A percentile compares a stretch with the other conserved stretches of the same genome.
These are phyloP conservation scores for Vigna reflexopilosa DNA, from an alignment of 306 rosid genomes.

Conservation along the genomic window DNA sequence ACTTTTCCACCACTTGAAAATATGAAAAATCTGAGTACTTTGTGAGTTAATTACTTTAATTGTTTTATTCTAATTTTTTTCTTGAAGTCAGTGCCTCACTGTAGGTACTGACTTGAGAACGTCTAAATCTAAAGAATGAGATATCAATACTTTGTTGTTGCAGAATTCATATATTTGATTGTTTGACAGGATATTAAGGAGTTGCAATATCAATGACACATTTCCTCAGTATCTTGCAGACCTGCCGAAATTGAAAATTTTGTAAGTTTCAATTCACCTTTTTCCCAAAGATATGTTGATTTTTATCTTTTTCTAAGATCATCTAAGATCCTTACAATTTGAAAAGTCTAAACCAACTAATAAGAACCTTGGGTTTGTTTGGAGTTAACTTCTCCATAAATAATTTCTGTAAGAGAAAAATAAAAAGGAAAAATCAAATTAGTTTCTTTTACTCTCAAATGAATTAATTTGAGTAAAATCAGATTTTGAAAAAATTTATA, in stretches of 20 bases:
- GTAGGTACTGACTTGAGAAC: slow-evolving; percentile 2
- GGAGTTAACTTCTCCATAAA: too few species aligned
- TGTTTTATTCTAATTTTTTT: neutral
- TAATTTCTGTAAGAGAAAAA: too few species aligned
- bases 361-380: neutral
- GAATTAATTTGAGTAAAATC: too few species aligned
- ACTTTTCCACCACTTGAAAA: slow-evolving; percentile 53
- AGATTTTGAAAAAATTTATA: too few species aligned
- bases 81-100: neutral
- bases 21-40: slow-evolving; percentile 26
- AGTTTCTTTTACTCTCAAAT: too few species aligned
- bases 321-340: neutral
- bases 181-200: slow-evolving; percentile 63
- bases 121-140: neutral
- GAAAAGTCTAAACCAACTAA: neutral
- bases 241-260: slow-evolving; percentile 1
- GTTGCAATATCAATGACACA: slow-evolving; percentile 61
- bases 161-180: slow-evolving; percentile 7
- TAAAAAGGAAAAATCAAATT: too few species aligned
- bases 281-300: neutral
- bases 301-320: neutral
- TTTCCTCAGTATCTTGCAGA: slow-evolving; percentile 48
- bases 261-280: slow-evolving; percentile 48
- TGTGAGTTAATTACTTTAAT: slow-evolving; percentile 56
- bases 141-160: neutral